Base-by-base conservation (phyloP, 371 early-diverging fungal species). In the Thermomucor indicae-seudaticae region DNA sequence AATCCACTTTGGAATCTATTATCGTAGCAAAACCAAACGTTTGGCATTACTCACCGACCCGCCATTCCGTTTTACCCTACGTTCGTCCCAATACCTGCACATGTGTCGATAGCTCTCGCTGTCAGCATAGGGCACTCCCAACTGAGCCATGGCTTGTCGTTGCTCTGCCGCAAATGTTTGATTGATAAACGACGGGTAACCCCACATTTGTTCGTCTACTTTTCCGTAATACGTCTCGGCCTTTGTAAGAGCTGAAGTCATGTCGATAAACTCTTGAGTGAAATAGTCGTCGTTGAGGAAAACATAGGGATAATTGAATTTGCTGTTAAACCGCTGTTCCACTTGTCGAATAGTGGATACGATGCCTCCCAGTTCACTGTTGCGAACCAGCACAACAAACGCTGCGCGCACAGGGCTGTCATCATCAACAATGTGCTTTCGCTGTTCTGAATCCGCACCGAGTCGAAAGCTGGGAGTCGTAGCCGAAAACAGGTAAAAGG, bases 81-180 rank as follows among this genome's bases (percentile, higher is more conserved):
- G 24, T 42, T 4, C 20, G 14, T 28, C 7, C 22, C 3, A 7
- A 30, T n/a, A 85, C 60, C 89, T 76, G 77, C 97, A 97, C 97
- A 97, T 97, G 62, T 93, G 89, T 25, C 93, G 81, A 66, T 97
- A 96, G 4, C 90, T 86, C 58, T 88, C 84, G 35, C 79, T 84
- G 19, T 76, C 83, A 4, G 92, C 97, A 70, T 97, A 95, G 25
- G 91, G 86, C 24, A 93, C 64, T 17, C 73, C 67, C 19, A 60
- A 46, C 3, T 67, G 55, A 23, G 78, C 65, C 85, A 93, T 78
- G 25, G 67, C 58, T 7, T 64, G 58, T 58, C 90, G 75, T 6
- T 62, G 54, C 45, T 79, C 67, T 20, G 75, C 72, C 11, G 90
- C 92, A 53, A 67, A 73, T 2, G 80, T 68, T 57, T 76, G 66